Conservation (phyloP, 2,329 filamentous ascomycete species). For the Whalleya microplaca region DNA sequence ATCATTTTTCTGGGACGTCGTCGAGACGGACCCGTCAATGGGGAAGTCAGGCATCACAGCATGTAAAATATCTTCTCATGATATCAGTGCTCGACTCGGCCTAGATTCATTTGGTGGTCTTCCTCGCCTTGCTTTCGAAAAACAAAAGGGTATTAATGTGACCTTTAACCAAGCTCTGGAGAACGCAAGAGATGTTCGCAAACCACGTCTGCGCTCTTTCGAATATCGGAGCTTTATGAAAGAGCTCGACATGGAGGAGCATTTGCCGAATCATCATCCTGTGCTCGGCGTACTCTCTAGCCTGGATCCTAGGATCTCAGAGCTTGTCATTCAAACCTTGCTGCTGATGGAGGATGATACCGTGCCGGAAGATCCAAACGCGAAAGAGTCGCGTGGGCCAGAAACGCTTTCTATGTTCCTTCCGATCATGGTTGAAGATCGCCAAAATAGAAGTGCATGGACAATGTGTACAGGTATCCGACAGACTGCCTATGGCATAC, state of each 20-base stretch:
- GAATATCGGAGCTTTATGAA: constrained; percentile 31
- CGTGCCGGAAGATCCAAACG: constrained; percentile 20
- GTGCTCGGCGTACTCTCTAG: constrained; percentile 28
- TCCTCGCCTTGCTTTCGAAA: constrained; percentile 39
- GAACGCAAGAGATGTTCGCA: constrained; percentile 28
- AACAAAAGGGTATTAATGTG: constrained; percentile 6
- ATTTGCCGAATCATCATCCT: constrained; percentile 31
- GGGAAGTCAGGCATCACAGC: constrained; percentile 29
- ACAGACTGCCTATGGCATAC: constrained; percentile 42
- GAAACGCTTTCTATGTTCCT: constrained; percentile 42
- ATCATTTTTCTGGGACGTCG: constrained; percentile 69
- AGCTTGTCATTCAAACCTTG: constrained; percentile 42
- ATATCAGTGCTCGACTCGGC: constrained; percentile 29
- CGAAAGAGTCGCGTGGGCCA: constrained; percentile 25
- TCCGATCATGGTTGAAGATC: constrained; percentile 46
- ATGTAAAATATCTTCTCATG: constrained; percentile 41
- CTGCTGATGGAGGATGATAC: constrained; percentile 35
- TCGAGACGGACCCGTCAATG: constrained; percentile 23
- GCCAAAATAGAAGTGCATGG: constrained; percentile 44
- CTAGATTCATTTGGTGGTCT: constrained; percentile 35
- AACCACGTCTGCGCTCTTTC: constrained; percentile 30
- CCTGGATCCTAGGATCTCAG: constrained; percentile 43
- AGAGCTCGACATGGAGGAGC: constrained; percentile 29
- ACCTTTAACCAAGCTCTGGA: constrained; percentile 26
- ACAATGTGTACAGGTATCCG: constrained; percentile 41